Percentiles rank a stretch among this genome's conserved stretches.
These are phyloP conservation scores for Entophlyctis helioformis DNA, from an alignment of 192 early-diverging fungal genomes.

Conservation along the genomic window DNA sequence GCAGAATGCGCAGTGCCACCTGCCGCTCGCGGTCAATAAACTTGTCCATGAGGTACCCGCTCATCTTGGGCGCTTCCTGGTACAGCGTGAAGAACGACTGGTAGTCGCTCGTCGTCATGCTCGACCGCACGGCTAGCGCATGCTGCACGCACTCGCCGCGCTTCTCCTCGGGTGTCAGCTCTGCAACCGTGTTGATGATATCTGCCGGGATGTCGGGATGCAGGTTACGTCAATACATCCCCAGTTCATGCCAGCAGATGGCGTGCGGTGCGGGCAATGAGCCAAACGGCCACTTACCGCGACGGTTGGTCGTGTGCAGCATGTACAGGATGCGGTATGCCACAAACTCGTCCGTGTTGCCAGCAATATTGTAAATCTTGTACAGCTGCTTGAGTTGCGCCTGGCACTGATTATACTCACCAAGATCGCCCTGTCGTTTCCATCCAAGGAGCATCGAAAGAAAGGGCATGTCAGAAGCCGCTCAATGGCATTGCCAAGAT, in stretches of 20 bases:
- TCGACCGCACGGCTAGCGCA: constrained; percentile 72
- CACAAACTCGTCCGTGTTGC: constrained; percentile 78
- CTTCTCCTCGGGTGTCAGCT: constrained; percentile 60
- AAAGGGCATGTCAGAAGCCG: too few relatives aligned
- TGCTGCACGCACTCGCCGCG: constrained; percentile 53
- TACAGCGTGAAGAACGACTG: constrained; percentile 75
- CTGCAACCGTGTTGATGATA: constrained; percentile 63
- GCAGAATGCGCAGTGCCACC: constrained; percentile 59
- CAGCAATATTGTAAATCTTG: constrained; percentile 44
- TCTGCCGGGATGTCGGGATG: too few relatives aligned
- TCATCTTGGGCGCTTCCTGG: constrained; percentile 68
- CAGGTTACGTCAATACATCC: too few relatives aligned
- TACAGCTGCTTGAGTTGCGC: constrained; percentile 88
- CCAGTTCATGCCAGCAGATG: too few relatives aligned
- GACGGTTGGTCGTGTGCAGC: constrained; percentile 73
- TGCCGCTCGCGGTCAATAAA: constrained; percentile 85
- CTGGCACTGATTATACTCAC: constrained; percentile 98
- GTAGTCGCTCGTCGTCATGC: constrained; percentile 75
- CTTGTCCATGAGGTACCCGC: constrained; percentile 81
- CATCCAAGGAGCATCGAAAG: too few relatives aligned
- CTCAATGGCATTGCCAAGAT: too few relatives aligned
- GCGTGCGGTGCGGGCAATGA: too few relatives aligned
- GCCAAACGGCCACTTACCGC: constrained; percentile 47
- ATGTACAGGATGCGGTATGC: constrained; percentile 91
- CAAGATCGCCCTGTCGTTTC: constrained; percentile 80